phyloP scores from a whole-genome alignment of 306 rosid species.

The Cicer pinnatifidum region DNA sequence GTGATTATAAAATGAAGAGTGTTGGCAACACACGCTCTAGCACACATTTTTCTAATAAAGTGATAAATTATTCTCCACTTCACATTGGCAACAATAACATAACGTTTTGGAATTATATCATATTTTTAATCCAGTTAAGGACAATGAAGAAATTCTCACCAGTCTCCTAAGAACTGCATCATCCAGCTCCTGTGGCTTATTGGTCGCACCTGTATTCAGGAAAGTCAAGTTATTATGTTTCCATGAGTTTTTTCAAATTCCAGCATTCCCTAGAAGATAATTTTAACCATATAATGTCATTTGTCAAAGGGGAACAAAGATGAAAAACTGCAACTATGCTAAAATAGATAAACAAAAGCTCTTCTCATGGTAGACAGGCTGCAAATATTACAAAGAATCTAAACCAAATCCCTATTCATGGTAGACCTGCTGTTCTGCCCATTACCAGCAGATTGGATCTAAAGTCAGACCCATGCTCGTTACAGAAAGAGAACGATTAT shows the following conservation, averaged over 20 bases:
- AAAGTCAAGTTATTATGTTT: constrained; percentile 28
- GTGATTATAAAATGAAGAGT: constrained; percentile 3
- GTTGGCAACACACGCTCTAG: background rate
- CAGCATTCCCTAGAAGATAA: background rate
- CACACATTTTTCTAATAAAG: background rate
- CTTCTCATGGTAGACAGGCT: constrained; percentile 10
- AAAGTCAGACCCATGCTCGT: constrained; percentile 22
- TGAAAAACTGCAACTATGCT: constrained; percentile 1
- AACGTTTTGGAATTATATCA: constrained; percentile 18
- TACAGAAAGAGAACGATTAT: constrained; percentile 29
- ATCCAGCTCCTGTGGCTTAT: constrained; percentile 97
- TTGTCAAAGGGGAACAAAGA: constrained; percentile 16
- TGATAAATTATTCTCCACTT: background rate
- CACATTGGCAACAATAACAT: constrained; percentile 5
- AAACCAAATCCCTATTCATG: constrained; percentile 12
- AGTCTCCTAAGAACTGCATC: constrained; percentile 97
- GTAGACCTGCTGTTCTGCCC: constrained; percentile 19
- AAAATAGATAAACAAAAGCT: constrained; percentile 13
- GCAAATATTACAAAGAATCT: constrained; percentile 13
- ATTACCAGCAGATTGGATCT: constrained; percentile 31
- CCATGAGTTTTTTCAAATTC: background rate
- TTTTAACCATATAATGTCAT: constrained; percentile 7
- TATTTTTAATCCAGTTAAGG: constrained; percentile 29
- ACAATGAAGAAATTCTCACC: constrained; percentile 56
- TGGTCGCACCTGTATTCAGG: constrained; percentile 81